These are phyloP conservation scores for Diplodia mutila DNA, from an alignment of 2,329 filamentous ascomycete species.

Conservation along the genomic window DNA sequence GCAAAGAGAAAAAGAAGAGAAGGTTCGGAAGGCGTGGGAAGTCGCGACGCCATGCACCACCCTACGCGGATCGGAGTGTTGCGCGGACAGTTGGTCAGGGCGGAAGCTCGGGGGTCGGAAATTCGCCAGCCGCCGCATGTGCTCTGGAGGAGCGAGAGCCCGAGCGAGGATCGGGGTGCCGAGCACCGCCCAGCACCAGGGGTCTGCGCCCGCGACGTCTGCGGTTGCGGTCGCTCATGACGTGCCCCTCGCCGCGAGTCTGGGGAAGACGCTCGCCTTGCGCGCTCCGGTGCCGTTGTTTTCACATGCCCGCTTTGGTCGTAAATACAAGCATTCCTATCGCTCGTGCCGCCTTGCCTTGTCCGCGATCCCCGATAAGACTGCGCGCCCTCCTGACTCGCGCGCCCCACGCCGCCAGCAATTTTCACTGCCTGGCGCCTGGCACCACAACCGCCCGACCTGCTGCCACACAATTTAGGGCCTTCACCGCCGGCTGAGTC, in stretches of 20 bases:
- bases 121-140: background rate
- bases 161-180: slow-evolving; percentile 17
- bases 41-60: slow-evolving; percentile 9
- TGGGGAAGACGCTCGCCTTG: slow-evolving; percentile 8
- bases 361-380: slow-evolving; percentile 1
- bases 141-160: background rate
- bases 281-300: too few relatives aligned
- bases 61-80: slow-evolving; percentile 17
- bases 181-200: slow-evolving; percentile 18
- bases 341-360: background rate
- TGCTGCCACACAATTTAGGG: background rate
- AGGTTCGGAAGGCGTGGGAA: slow-evolving; percentile 6
- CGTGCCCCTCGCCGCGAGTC: slow-evolving; percentile 1
- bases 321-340: background rate
- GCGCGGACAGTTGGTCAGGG: slow-evolving; percentile 6
- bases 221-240: background rate
- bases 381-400: slow-evolving; percentile 9
- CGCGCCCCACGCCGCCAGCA: slow-evolving; percentile 6
- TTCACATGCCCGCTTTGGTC: background rate
- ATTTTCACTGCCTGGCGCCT: background rate
- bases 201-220: background rate
- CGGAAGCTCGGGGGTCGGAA: slow-evolving; percentile 15
- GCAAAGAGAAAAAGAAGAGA: slow-evolving; percentile 25
- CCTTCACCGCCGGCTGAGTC: slow-evolving; percentile 4
- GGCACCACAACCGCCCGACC: background rate